Evolutionary conservation across 768 basidiomycete species (phyloP).

Genomic region (Pleurotus giganteus): DNA sequence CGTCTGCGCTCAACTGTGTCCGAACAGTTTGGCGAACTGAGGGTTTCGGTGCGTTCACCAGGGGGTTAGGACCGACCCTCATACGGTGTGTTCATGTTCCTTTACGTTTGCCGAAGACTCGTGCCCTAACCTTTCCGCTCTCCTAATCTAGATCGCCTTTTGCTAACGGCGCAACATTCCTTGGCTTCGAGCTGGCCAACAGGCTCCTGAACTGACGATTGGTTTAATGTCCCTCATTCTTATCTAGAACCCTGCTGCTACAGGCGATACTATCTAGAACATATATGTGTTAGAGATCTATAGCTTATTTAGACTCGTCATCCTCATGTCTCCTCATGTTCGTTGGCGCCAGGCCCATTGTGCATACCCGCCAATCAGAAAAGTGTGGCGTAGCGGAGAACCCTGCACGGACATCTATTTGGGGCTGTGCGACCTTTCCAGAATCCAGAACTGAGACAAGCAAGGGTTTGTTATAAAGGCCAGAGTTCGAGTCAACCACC

Average conservation of each 20-base stretch:
- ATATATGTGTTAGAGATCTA: no score
- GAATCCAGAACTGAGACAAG: neutral
- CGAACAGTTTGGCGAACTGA: slow-evolving; percentile 81
- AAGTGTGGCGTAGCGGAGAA: neutral
- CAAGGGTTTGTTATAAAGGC: neutral
- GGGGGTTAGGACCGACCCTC: slow-evolving; percentile 89
- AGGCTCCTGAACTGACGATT: slow-evolving; percentile 50
- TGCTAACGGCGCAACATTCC: slow-evolving; percentile 95
- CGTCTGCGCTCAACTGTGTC: slow-evolving; percentile 78
- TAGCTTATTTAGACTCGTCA: no score
- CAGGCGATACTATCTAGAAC: no score
- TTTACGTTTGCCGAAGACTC: no score
- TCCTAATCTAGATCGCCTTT: slow-evolving; percentile 74
- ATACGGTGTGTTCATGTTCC: slow-evolving; percentile 62
- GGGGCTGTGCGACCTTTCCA: no score
- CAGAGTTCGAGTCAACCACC: neutral
- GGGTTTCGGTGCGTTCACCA: slow-evolving; percentile 82
- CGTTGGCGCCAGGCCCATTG: neutral
- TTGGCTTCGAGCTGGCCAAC: slow-evolving; percentile 92
- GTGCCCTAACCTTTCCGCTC: slow-evolving; percentile 1
- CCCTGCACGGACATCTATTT: neutral
- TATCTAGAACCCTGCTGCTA: neutral
- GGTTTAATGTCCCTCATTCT: neutral
- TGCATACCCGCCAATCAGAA: slow-evolving; percentile 3
- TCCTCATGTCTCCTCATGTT: no score